Evolutionary conservation across 345 rosid genomes (phyloP).

Genomic region (Salix brachista): DNA sequence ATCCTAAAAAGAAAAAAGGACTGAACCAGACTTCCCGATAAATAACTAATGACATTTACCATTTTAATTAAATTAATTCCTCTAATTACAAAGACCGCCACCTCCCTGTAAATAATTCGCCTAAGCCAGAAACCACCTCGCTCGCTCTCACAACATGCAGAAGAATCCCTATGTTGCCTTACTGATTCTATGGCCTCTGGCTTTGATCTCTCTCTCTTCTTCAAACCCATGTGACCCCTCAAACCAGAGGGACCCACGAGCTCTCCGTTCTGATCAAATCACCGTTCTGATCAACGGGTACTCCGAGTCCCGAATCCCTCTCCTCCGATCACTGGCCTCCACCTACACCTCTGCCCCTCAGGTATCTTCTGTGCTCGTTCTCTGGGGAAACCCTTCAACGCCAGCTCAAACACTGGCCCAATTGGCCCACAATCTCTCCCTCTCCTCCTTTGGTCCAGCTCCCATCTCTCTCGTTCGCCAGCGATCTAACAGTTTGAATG

Average conservation of each 20-base stretch:
- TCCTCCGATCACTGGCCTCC: conserved; percentile 50
- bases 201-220: conserved; percentile 19
- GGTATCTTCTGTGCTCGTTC: conserved; percentile 51
- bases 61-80: no score
- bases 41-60: no score
- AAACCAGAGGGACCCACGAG: conserved; percentile 27
- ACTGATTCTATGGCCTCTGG: conserved; percentile 5
- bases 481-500: conserved; percentile 56
- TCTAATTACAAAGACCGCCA: no score
- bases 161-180: no score
- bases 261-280: conserved; percentile 54
- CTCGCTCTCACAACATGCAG: no score
- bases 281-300: conserved; percentile 75
- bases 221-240: conserved; percentile 37
- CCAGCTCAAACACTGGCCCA: conserved; percentile 30
- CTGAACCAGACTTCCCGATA: no score
- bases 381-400: conserved; percentile 72
- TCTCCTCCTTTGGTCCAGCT: conserved; percentile 42
- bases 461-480: conserved; percentile 54
- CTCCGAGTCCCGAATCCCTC: conserved; percentile 59
- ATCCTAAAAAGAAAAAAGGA: no score
- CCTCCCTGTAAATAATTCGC: no score
- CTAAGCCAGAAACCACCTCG: no score
- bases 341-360: conserved; percentile 47
- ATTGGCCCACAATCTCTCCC: conserved; percentile 43